Percentiles rank a stretch among this genome's conserved stretches.
These are phyloP conservation scores for Salix exigua DNA, from an alignment of 345 rosid genomes.

Conservation along the genomic window DNA sequence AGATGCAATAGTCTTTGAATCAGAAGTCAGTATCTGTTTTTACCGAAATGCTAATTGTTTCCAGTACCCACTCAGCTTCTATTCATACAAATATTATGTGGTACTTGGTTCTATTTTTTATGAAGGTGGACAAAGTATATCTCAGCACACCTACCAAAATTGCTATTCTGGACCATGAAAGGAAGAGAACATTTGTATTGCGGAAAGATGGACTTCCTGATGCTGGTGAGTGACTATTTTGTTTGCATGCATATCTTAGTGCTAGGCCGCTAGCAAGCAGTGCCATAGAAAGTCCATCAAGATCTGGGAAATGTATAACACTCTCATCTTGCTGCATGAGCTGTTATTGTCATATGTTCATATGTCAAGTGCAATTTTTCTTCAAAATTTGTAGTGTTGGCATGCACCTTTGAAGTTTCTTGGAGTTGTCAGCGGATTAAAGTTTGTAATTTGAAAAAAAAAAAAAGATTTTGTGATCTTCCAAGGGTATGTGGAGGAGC, in stretches of 20 bases:
- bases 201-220: slow-evolving; percentile 38
- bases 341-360: background rate
- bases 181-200: slow-evolving; percentile 31
- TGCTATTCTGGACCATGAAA: slow-evolving; percentile 34
- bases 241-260: background rate
- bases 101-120: background rate
- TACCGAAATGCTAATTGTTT: background rate
- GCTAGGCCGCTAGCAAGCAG: background rate
- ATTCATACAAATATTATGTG: background rate
- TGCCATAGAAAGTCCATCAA: background rate
- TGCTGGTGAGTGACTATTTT: slow-evolving; percentile 20
- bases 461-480: background rate
- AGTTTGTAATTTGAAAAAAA: background rate
- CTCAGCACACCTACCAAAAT: slow-evolving; percentile 63
- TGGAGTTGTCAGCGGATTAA: background rate
- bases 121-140: slow-evolving; percentile 71
- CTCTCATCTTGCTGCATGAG: background rate
- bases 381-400: background rate
- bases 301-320: background rate
- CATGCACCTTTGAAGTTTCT: background rate
- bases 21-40: slow-evolving; percentile 41
- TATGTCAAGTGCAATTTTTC: background rate
- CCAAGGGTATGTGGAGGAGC: background rate
- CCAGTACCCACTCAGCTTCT: background rate
- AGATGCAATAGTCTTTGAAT: slow-evolving; percentile 61